Percentiles rank a stretch among this genome's conserved stretches.
phyloP scores from a whole-genome alignment of 345 rosid species.

The Luvunga scandens region DNA sequence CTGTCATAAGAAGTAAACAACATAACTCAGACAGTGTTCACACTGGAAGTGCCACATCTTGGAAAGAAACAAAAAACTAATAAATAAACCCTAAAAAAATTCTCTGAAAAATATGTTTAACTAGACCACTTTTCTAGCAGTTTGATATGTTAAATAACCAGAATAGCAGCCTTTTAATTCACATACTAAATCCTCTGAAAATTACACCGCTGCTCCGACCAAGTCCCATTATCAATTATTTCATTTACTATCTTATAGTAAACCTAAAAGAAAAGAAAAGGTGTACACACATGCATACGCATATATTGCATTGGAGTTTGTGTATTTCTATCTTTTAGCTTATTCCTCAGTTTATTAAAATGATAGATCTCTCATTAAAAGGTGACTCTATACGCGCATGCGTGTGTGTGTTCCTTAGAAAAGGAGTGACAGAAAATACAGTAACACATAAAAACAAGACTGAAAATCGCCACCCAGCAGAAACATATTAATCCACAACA shows the following conservation, averaged over 20 bases:
- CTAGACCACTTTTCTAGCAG: background rate
- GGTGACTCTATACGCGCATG: too few species aligned
- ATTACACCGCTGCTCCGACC: background rate
- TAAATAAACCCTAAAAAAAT: background rate
- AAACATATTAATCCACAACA: background rate
- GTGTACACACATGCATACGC: too few species aligned
- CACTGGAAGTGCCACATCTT: background rate
- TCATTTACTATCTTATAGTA: background rate
- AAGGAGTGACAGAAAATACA: background rate
- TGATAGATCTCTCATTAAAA: too few species aligned
- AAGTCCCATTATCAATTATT: background rate
- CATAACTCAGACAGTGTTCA: slow-evolving; percentile 5
- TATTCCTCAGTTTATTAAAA: too few species aligned
- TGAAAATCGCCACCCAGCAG: too few species aligned
- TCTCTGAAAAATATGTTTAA: too few species aligned
- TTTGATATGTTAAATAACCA: background rate
- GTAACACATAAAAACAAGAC: background rate
- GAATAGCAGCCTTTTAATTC: too few species aligned
- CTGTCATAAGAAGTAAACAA: slow-evolving; percentile 33
- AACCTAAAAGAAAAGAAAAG: background rate
- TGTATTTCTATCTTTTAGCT: too few species aligned
- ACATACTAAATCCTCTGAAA: too few species aligned
- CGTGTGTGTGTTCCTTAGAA: background rate
- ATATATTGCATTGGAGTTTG: too few species aligned
- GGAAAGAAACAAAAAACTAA: background rate